Evolutionary conservation across 176 grass and related monocot species (phyloP).

Genomic region (Echinochloa phyllopogon): DNA sequence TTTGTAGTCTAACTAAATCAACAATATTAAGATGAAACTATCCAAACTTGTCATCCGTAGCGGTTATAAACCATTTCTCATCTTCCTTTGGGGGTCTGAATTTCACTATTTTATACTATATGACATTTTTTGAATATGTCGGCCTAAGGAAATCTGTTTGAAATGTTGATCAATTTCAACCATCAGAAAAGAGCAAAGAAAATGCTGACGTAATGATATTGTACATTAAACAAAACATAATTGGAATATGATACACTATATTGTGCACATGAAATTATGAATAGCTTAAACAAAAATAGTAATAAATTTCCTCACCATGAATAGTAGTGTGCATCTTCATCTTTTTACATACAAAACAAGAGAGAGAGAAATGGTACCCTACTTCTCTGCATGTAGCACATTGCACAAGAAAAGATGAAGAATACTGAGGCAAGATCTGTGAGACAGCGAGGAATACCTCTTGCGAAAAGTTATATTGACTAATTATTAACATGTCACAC

Average conservation of each 20-base stretch:
- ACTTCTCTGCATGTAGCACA: neutral
- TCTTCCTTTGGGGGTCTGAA: neutral
- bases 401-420: neutral
- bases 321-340: neutral
- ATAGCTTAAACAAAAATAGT: neutral
- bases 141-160: neutral
- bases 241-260: neutral
- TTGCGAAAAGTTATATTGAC: neutral
- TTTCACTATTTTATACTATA: neutral
- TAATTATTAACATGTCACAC: constrained; percentile 9
- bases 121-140: neutral
- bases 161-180: neutral
- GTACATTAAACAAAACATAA: neutral
- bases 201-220: neutral
- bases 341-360: neutral
- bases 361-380: neutral
- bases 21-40: neutral
- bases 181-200: neutral
- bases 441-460: neutral
- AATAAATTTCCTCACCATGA: neutral
- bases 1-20: neutral
- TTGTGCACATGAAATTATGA: neutral
- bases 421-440: neutral
- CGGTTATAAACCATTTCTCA: neutral
- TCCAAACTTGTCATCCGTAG: neutral